A percentile compares a stretch with the other conserved stretches of the same genome.
Evolutionary conservation across 805 yeast species (phyloP).

Genomic region (Candida coleopterorum): DNA sequence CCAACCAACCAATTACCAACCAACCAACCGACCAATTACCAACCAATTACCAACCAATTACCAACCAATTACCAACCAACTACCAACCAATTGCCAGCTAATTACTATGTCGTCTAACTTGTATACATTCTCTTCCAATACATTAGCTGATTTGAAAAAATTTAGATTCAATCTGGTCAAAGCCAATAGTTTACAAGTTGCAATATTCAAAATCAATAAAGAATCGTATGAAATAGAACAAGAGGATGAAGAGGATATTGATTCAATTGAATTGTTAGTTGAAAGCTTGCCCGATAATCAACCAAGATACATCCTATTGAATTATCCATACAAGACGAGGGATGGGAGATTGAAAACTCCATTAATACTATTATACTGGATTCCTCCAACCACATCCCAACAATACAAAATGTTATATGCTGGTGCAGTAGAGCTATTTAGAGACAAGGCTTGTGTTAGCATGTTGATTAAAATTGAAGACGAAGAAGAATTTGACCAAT

Average conservation of each 20-base stretch:
- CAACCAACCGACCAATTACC: neutral
- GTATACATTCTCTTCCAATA: constrained; percentile 59
- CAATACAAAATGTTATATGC: constrained; percentile 85
- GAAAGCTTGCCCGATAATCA: constrained; percentile 80
- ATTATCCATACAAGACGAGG: constrained; percentile 62
- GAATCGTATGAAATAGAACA: constrained; percentile 45
- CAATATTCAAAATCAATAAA: constrained; percentile 59
- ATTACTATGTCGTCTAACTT: constrained; percentile 29
- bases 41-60: too few species aligned
- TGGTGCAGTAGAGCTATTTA: constrained; percentile 77
- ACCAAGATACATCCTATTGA: constrained; percentile 71
- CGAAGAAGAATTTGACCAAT: constrained; percentile 64
- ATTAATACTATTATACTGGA: constrained; percentile 76
- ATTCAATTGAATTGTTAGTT: constrained; percentile 53
- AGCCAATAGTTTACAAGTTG: constrained; percentile 54
- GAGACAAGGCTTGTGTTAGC: constrained; percentile 73
- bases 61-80: neutral
- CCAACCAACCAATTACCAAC: too few species aligned
- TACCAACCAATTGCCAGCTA: too few species aligned
- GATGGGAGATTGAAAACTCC: constrained; percentile 79
- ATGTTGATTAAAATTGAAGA: constrained; percentile 60
- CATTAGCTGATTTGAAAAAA: constrained; percentile 56
- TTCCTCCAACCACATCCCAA: constrained; percentile 82
- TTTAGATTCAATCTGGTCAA: constrained; percentile 73
- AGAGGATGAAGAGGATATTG: constrained; percentile 45